Evolutionary conservation across 495 filamentous ascomycete species (phyloP).

Genomic region (Lindgomyces ingoldianus): DNA sequence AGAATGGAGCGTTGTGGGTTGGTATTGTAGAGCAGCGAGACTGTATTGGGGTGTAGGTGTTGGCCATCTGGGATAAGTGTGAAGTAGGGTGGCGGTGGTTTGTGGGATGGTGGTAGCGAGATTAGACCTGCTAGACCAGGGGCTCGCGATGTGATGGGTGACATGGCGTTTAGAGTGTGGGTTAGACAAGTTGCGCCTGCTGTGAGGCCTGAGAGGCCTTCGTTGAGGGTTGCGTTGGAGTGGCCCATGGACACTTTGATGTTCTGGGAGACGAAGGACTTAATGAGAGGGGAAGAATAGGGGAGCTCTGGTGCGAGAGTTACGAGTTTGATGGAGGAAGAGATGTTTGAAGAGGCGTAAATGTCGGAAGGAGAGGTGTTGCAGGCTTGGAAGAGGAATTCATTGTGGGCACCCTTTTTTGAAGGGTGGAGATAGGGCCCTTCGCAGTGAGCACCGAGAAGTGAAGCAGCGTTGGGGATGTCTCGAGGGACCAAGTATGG

Average conservation of each 20-base stretch:
- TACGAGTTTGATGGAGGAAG: constrained; percentile 41
- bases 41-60: constrained; percentile 62
- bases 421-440: constrained; percentile 46
- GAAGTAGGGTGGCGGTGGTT: constrained; percentile 54
- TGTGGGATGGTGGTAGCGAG: constrained; percentile 25
- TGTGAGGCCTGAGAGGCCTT: constrained; percentile 41
- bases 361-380: constrained; percentile 31
- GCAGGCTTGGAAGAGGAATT: constrained; percentile 42
- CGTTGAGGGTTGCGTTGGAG: constrained; percentile 40
- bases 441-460: constrained; percentile 48
- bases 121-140: constrained; percentile 46
- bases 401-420: constrained; percentile 48
- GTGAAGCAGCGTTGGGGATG: constrained; percentile 39
- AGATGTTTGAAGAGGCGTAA: constrained; percentile 40
- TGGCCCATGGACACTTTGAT: constrained; percentile 48
- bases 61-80: constrained; percentile 65
- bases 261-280: constrained; percentile 30
- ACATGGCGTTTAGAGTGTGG: constrained; percentile 49
- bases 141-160: constrained; percentile 43
- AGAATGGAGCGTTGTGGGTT: constrained; percentile 59
- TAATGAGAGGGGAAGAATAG: constrained; percentile 36
- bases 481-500: constrained; percentile 41
- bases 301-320: constrained; percentile 47
- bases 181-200: constrained; percentile 46
- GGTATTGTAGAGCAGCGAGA: constrained; percentile 61